Base-by-base conservation (phyloP, 2,329 filamentous ascomycete genomes). In the Sporothrix pallida region DNA sequence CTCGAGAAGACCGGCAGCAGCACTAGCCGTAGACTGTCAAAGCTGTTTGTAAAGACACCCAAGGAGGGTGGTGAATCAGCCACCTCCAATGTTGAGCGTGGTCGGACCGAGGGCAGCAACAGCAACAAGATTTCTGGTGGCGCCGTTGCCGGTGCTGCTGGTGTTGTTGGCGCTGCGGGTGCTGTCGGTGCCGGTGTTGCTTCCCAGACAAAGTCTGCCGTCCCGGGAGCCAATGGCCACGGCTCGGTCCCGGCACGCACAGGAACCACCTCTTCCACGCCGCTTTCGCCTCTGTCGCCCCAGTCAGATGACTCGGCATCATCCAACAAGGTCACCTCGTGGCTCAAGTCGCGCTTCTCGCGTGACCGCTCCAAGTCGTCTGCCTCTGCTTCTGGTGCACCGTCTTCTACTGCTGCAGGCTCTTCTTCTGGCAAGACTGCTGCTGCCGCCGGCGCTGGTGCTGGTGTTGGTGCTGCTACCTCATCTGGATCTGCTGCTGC, bases 301-400 rank as follows among this genome's bases (percentile, higher is more conserved):
- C 67, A 65, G 2, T 74, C 75, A 37, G 67, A 73, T 20, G 77
- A 71, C 60, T 77, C 74, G 13, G 71, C 75, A 2, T 63, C 75
- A 8, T 63, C 77, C 7, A 73, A 72, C 37, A 81, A 81, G 63
- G 80, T 84, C 42, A 84, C 81, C 74, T 81, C 79, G 56, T 87
- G 85, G 85, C 78, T 87, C 15, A 83, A 83, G 76, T 82, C 79
- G 10, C 83, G 81, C 54, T 82, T 86, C 73, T 74, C 78, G 3
- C 80, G 81, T 7, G 78, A 79, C 0, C 77, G 80, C 0, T 76
- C 80, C 9, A 79, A 77, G 72, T 80, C 80, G 1, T 77, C 78
- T 2, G 76, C 76, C 1, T 73, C 75, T 3, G 56, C 56, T 4
- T 52, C 44, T 12, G 26, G 48, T 2, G 46, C n/a, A 3, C 63